Evolutionary conservation across 495 filamentous ascomycete genomes (phyloP), one percentile per base, ranked within the genome.

Genomic region (Penicillium flavigenum): DNA sequence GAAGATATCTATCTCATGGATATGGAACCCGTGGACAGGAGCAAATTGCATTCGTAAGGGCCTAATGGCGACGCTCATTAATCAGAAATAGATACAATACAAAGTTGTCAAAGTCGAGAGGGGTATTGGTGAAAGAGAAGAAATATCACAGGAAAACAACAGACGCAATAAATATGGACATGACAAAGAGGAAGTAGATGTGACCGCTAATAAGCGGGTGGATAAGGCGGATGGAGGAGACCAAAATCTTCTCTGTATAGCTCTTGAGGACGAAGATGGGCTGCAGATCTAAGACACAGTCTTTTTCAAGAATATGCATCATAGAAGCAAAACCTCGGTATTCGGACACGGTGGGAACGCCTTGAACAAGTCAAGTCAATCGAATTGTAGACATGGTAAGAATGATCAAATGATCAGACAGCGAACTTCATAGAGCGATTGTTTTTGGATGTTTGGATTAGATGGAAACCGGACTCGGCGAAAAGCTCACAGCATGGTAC

Each of bases 401-500:
- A 14, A 38, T 12, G 17, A 32, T 41, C 24, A 48, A 17, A 19
- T 16, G 29, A 29, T 29, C 24, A 45, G n/a, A 17, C 20, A 34
- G 22, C 48, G 38, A 22, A 32, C 32, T 24, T 20, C 29, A 19
- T 44, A 11, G 46, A 11, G 53, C 42, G 34, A 46, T 58, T 31
- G 16, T 59, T 47, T 60, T 56, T 39, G 58, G 47, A 22, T n/a
- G 46, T 20, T 26, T 43, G 34, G 32, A 49, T 43, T 29, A 29
- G 29, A 19, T 19, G 17, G 34, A 38, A 38, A 22, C 39, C 20
- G n/a, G 26, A 43, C 19, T 17, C 1, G 56, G n/a, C 24, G 19
- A 32, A 36, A 51, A 22, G 24, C 41, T 80, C 74, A 96, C 53
- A 98, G 79, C 62, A 89, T 81, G 54, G 90, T 92, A 19, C 94